A percentile compares a stretch with the other conserved stretches of the same genome.
phyloP scores from a whole-genome alignment of 257 asterid genomes.

The Paulownia fortunei region DNA sequence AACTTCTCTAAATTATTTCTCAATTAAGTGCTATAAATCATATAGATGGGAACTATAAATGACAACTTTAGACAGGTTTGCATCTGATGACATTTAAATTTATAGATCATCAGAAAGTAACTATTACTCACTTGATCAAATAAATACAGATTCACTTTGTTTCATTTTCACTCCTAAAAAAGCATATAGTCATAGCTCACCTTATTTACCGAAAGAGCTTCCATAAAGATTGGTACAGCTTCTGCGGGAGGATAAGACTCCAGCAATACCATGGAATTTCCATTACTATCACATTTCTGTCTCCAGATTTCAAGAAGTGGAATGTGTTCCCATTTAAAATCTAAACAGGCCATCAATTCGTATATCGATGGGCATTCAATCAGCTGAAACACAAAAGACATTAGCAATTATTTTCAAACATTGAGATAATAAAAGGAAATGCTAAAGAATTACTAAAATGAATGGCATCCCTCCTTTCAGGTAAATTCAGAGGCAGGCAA shows the following conservation, averaged over 20 bases:
- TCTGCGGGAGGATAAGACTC: constrained; percentile 73
- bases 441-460: neutral
- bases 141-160: neutral
- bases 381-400: constrained; percentile 62
- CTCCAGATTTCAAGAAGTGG: constrained; percentile 93
- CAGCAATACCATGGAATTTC: constrained; percentile 56
- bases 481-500: constrained; percentile 13
- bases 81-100: constrained; percentile 13
- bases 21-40: neutral
- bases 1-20: neutral
- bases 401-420: constrained; percentile 13
- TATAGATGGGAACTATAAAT: neutral
- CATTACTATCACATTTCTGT: constrained; percentile 60
- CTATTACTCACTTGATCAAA: neutral
- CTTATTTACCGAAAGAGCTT: constrained; percentile 79
- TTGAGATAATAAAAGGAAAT: neutral
- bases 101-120: neutral
- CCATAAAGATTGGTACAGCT: constrained; percentile 64
- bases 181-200: constrained; percentile 45
- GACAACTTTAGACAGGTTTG: neutral
- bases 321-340: constrained; percentile 75
- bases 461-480: neutral
- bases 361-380: constrained; percentile 95
- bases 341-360: constrained; percentile 84
- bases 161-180: neutral